Evolutionary conservation across 2,329 filamentous ascomycete species (phyloP), one percentile per base, ranked within the genome.

Genomic region (Neoscytalidium dimidiatum): DNA sequence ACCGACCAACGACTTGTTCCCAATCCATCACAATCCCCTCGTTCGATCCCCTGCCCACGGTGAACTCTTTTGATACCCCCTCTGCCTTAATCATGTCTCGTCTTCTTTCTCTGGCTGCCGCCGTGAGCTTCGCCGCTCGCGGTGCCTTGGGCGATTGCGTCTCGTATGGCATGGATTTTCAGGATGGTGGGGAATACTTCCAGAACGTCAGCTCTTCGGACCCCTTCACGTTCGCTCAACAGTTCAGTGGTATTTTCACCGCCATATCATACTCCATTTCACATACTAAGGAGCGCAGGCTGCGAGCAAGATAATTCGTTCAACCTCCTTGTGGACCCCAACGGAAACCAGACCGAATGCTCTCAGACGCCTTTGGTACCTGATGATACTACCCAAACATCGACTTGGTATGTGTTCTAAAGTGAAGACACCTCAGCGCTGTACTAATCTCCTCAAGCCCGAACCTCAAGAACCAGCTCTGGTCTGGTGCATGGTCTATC

Each of bases 291-390:
- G 4, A 19, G 14, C 14, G 13, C 46, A 76, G 74, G 71, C 19
- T 80, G 78, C 69, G 66, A 75, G 31, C 19, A 31, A n/a, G 77
- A 79, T 65, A 69, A 69, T 13, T 72, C 76, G 7, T 70, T 74
- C 66, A 80, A 80, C 66, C 67, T 80, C 58, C 66, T 81, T 11
- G 73, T 80, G 21, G 75, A 79, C 60, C 76, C 76, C 1, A 71
- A 71, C 31, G 79, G 78, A 8, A 70, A 77, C 49, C 76, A 80
- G 64, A 68, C 65, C 19, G 68, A 74, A 51, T 80, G 78, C 68
- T 72, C 73, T 11, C 68, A 78, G 43, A 80, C 78, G 5, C 68
- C 71, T 2, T 65, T 80, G 52, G 69, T 67, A 17, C 79, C 79
- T 6, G 74, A 78, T 64, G 69, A 77, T 64, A 71, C 71, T 1